Conservation (phyloP, 306 rosid genomes). For the Cucurbita pepo region DNA sequence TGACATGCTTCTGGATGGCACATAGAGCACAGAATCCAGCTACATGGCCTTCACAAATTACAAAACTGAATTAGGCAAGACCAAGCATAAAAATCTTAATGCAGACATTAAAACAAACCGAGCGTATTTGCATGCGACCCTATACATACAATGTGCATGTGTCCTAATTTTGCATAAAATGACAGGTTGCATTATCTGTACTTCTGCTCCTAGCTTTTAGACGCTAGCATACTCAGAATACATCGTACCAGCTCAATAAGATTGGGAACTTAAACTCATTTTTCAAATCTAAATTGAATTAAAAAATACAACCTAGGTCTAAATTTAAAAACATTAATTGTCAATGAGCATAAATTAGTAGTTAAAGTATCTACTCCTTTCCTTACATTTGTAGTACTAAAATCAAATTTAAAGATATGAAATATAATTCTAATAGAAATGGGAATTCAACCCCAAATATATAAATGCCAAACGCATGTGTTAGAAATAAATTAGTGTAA, state of each 20-base stretch:
- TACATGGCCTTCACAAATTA: slow-evolving; percentile 44
- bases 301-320: background rate
- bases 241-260: background rate
- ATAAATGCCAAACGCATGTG: background rate
- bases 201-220: background rate
- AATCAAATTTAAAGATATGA: background rate
- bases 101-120: background rate
- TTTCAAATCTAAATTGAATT: background rate
- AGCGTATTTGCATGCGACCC: background rate
- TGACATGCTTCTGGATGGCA: slow-evolving; percentile 91
- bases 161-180: background rate
- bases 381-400: background rate
- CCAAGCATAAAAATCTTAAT: background rate
- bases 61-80: background rate
- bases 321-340: background rate
- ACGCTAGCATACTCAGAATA: background rate
- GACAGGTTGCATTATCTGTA: background rate
- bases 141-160: background rate
- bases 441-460: background rate
- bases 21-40: slow-evolving; percentile 96
- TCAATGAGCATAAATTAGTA: background rate
- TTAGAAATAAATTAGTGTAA: background rate
- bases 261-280: background rate
- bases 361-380: background rate
- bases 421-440: background rate